Percentiles rank a stretch among this genome's conserved stretches.
phyloP scores from a whole-genome alignment of 495 filamentous ascomycete species.

The Antarctomyces pellizariae region DNA sequence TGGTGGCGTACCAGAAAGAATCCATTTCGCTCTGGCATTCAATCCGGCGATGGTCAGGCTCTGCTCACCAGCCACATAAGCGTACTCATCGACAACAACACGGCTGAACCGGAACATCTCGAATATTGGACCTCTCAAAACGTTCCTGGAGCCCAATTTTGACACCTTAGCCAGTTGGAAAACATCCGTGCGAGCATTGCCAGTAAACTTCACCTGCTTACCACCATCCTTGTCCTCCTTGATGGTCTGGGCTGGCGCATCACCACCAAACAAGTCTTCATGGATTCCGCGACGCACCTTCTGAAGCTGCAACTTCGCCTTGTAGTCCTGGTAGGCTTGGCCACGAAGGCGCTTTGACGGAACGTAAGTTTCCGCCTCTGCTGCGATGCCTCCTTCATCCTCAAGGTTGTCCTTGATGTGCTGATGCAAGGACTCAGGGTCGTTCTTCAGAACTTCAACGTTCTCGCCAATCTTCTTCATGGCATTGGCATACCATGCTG shows the following conservation, averaged over 20 bases:
- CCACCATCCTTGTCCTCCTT: conserved; percentile 2
- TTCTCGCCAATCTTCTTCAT: conserved; percentile 17
- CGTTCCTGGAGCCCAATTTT: conserved; percentile 10
- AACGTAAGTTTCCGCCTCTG: conserved; percentile 8
- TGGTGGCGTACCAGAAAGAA: conserved; percentile 44
- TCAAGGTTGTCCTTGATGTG: conserved; percentile 8
- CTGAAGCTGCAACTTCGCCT: conserved; percentile 4
- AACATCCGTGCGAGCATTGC: conserved; percentile 3
- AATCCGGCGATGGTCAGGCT: conserved; percentile 14
- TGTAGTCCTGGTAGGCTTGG: conserved; percentile 10
- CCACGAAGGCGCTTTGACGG: conserved; percentile 14
- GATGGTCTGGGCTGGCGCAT: conserved; percentile 6
- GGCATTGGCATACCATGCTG: conserved; percentile 29
- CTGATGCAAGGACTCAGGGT: conserved; percentile 3
- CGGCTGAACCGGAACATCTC: conserved; percentile 39
- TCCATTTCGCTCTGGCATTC: conserved; percentile 28
- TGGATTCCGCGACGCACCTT: too few species aligned
- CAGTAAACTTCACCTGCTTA: background rate
- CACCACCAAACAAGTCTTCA: too few species aligned
- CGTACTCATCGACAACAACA: conserved; percentile 42
- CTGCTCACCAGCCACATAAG: conserved; percentile 22
- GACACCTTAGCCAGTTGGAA: too few species aligned
- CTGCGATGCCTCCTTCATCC: conserved; percentile 5
- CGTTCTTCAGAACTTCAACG: conserved; percentile 12
- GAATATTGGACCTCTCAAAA: conserved; percentile 17